Base-by-base conservation (phyloP, 805 yeast species). In the Zygoascus biomembranicola region DNA sequence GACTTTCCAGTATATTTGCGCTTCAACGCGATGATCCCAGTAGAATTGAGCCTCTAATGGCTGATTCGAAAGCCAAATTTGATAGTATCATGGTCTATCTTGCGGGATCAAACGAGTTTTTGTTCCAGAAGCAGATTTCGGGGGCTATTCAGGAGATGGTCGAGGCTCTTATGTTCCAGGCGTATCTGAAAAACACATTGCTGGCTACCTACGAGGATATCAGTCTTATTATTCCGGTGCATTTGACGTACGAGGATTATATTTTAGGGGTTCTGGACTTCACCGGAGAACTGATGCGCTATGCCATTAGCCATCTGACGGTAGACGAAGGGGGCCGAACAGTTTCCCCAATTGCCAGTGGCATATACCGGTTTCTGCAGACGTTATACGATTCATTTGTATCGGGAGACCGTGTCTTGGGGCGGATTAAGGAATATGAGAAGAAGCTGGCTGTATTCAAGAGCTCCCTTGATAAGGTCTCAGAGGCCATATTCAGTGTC, bases 211-310 rank as follows among this genome's bases (percentile, higher is more conserved):
- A 55, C 11, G 53, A 51, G 4, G 45, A 43, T 5, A 50, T 37
- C 32, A 18, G 28, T 8, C 11, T 37, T 18, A 8, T 11, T 5
- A 39, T 37, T 8, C 42, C 41, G 5, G 18, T 14, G 8, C n/a
- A 48, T 43, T 53, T 65, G 5, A 41, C 62, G 10, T 51, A 50
- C 20, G 68, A 64, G 13, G 76, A 73, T 57, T 73, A 67, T 55
- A 58, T 72, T 31, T 64, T 73, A 63, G 77, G 77, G 0, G 49
- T 72, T n/a, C 64, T 73, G 54, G 77, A 73, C 54, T 54, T 71
- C 48, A 71, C 76, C 0, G 77, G 77, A 0, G 77, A 73, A 51
- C 63, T 73, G 13, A 73, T 73, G 76, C 55, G 74, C 32, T 69
- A 66, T 51, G 66, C 73, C 11, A 69, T 73, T 16, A 53, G 65